Conservation (phyloP, 2,329 filamentous ascomycete species). For the Lachnellula suecica region DNA sequence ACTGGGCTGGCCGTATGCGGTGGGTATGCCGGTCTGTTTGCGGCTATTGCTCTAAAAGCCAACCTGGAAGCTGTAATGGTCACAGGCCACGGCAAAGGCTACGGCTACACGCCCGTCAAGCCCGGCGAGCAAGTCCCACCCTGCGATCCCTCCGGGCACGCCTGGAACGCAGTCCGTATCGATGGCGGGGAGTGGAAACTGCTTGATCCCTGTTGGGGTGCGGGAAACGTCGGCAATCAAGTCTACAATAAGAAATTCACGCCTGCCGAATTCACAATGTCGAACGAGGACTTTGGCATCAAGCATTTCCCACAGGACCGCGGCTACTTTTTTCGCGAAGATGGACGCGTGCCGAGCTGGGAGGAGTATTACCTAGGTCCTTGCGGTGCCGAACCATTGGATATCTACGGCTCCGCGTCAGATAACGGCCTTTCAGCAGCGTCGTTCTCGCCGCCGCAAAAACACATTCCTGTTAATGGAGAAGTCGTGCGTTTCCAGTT, state of each 20-base stretch:
- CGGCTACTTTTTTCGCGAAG: conserved; percentile 70
- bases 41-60: conserved; percentile 72
- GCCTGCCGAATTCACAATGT: conserved; percentile 56
- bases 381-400: conserved; percentile 45
- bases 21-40: conserved; percentile 84
- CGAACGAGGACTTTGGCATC: conserved; percentile 78
- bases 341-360: conserved; percentile 70
- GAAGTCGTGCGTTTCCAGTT: conserved; percentile 75
- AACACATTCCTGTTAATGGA: conserved; percentile 61
- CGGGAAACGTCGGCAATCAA: conserved; percentile 61
- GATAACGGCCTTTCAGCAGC: conserved; percentile 54
- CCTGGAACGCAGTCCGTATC: conserved; percentile 91
- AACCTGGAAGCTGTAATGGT: conserved; percentile 78
- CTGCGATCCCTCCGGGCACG: conserved; percentile 65
- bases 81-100: conserved; percentile 83
- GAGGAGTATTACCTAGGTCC: conserved; percentile 77
- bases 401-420: conserved; percentile 44
- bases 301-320: conserved; percentile 75
- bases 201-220: conserved; percentile 90
- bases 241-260: conserved; percentile 69
- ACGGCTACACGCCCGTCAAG: conserved; percentile 62
- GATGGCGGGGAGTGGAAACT: conserved; percentile 90
- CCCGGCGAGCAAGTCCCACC: conserved; percentile 67
- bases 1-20: conserved; percentile 85
- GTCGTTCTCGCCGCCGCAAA: conserved; percentile 60